Base-by-base conservation (phyloP, 306 rosid genomes). In the Acmispon strigosus region DNA sequence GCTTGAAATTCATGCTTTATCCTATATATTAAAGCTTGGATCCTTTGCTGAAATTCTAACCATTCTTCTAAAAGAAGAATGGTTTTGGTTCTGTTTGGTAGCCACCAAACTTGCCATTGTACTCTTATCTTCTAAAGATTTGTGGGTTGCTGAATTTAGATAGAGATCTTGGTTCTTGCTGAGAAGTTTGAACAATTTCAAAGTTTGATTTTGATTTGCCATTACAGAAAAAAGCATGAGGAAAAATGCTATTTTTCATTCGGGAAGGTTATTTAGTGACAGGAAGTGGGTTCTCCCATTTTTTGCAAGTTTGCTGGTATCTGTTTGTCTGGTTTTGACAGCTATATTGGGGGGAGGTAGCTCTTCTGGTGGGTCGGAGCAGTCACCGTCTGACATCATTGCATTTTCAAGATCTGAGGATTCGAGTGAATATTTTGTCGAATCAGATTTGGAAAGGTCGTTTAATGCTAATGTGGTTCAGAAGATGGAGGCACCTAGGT, bases 281-380 rank as follows among this genome's bases (percentile, higher is more conserved):
- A 84, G 92, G 76, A 82, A 80, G 22, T 92, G 98, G 96, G 69
- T 75, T 67, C 69, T 89, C 13, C 98, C 96, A 48, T 92, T 92
- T 78, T 76, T 92, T 70, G 86, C 95, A 6, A 89, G 92, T 77
- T 70, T 89, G 76, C 72, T 86, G 58, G 81, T 89, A 44, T 89
- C 89, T 63, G 52, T 86, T 52, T 83, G 87, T 49, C 77, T 92
- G 66, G 44, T 82, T 75, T 82, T 89, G 50, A 86, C 89, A 1
- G 90, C 86, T 74, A 74, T 85, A 73, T 43, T 83, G 18, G 89
- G 92, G 80, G 66, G 76, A 45, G 81, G 78, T 64, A 76, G 79
- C 70, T 80, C 86, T 73, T 77, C 90, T 36, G 54, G 72, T 7
- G 73, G 59, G 61, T 85, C 75, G 74, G 95, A 92, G 44, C 88